Conservation (phyloP, 2,329 filamentous ascomycete genomes). For the Fusarium pilosicola region DNA sequence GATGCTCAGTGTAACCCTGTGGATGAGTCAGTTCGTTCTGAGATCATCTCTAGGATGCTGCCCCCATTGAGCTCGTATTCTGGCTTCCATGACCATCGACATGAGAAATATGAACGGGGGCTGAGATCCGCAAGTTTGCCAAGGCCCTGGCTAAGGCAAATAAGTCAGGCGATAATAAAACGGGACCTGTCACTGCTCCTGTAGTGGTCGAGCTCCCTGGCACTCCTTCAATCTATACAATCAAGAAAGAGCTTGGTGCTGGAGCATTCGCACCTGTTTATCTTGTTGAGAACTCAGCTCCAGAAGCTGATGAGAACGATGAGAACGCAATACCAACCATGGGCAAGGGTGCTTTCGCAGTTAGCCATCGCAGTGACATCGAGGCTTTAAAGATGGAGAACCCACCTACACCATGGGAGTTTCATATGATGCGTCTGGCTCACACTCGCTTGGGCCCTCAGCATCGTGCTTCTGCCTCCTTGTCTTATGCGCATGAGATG, state of each 20-base stretch:
- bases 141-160: slow-evolving; percentile 70
- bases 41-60: slow-evolving; percentile 78
- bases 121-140: slow-evolving; percentile 84
- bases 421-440: slow-evolving; percentile 89
- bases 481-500: slow-evolving; percentile 87
- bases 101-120: slow-evolving; percentile 70
- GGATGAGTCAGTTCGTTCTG: slow-evolving; percentile 76
- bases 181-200: slow-evolving; percentile 65
- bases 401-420: slow-evolving; percentile 91
- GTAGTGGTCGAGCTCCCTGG: slow-evolving; percentile 76
- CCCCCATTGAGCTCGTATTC: slow-evolving; percentile 79
- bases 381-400: slow-evolving; percentile 97
- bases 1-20: slow-evolving; percentile 91
- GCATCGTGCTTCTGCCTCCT: slow-evolving; percentile 77
- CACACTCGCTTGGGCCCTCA: slow-evolving; percentile 78
- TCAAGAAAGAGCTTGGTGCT: slow-evolving; percentile 88
- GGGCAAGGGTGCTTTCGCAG: slow-evolving; percentile 70
- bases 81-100: slow-evolving; percentile 81
- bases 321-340: slow-evolving; percentile 61
- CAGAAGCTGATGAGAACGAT: slow-evolving; percentile 57
- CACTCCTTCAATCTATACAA: slow-evolving; percentile 73
- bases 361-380: slow-evolving; percentile 65
- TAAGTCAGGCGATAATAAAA: slow-evolving; percentile 71
- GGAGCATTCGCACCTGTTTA: slow-evolving; percentile 97
- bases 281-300: slow-evolving; percentile 78